These are phyloP conservation scores for Ophioceras dolichostomum DNA, from an alignment of 2,329 filamentous ascomycete species.

Conservation along the genomic window DNA sequence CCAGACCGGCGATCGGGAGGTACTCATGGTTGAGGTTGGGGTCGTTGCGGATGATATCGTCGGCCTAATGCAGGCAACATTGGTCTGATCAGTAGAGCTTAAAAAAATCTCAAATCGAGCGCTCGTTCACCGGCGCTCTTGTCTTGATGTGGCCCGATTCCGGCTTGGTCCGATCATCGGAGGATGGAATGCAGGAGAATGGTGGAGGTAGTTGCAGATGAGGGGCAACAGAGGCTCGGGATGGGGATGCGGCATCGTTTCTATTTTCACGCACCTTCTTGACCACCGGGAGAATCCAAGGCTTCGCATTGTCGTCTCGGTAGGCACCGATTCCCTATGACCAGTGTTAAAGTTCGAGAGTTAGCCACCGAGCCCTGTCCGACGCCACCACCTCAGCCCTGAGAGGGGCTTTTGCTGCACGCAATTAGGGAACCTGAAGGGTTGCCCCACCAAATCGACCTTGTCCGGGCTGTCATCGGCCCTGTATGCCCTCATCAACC, in stretches of 20 bases:
- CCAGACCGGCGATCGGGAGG: conserved; percentile 83
- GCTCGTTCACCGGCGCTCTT: no score
- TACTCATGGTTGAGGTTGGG: conserved; percentile 96
- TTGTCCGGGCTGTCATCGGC: conserved; percentile 69
- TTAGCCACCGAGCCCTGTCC: no score
- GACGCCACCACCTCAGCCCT: no score
- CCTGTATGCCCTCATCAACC: conserved; percentile 77
- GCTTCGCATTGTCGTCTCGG: conserved; percentile 88
- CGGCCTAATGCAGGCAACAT: conserved; percentile 49
- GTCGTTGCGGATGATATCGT: conserved; percentile 78
- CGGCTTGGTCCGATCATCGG: no score
- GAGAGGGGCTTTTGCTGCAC: no score
- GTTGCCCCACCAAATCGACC: conserved; percentile 67
- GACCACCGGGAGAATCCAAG: conserved; percentile 92
- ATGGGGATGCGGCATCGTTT: no score
- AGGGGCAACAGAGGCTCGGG: no score
- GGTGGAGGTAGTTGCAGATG: no score
- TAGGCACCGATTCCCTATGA: conserved; percentile 73
- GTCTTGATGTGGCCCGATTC: no score
- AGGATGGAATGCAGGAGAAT: no score
- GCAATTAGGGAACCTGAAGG: conserved; percentile 4
- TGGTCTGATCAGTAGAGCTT: conserved; percentile 1
- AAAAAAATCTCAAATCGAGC: neutral
- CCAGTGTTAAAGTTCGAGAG: neutral
- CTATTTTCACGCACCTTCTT: no score